Conservation (phyloP, 257 asterid species). For the Solanum neorickii region DNA sequence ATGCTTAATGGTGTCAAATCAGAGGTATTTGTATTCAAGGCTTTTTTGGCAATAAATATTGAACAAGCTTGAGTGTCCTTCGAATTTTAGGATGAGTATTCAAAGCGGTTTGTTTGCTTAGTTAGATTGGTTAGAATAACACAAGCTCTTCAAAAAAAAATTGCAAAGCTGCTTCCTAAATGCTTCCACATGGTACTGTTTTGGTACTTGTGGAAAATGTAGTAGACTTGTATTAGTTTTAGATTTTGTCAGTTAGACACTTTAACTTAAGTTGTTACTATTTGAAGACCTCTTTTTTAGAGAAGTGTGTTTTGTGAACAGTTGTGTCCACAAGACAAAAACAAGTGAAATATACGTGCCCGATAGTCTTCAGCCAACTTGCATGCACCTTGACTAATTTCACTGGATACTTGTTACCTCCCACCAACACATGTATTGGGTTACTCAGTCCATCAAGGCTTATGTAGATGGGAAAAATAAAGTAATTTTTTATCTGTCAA, state of each 20-base stretch:
- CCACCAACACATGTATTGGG: background rate
- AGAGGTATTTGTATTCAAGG: conserved; percentile 30
- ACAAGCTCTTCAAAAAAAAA: background rate
- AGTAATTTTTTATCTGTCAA: background rate
- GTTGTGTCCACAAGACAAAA: background rate
- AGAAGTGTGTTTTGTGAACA: background rate
- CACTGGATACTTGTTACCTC: background rate
- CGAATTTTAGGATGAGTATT: background rate
- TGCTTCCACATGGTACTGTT: background rate
- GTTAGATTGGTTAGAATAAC: background rate
- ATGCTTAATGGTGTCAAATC: conserved; percentile 61
- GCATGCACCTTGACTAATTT: background rate
- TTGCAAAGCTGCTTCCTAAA: background rate
- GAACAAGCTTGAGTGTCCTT: background rate
- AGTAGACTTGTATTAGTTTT: background rate
- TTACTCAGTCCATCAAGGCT: background rate
- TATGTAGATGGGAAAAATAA: background rate
- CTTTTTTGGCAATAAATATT: background rate
- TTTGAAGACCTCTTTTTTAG: background rate
- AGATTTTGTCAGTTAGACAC: background rate
- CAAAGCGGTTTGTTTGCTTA: background rate
- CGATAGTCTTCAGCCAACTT: background rate
- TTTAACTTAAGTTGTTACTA: background rate
- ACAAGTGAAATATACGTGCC: background rate
- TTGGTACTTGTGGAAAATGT: background rate